These are phyloP conservation scores for Thelephora aurantiotincta DNA, from an alignment of 768 basidiomycete species.

Conservation along the genomic window DNA sequence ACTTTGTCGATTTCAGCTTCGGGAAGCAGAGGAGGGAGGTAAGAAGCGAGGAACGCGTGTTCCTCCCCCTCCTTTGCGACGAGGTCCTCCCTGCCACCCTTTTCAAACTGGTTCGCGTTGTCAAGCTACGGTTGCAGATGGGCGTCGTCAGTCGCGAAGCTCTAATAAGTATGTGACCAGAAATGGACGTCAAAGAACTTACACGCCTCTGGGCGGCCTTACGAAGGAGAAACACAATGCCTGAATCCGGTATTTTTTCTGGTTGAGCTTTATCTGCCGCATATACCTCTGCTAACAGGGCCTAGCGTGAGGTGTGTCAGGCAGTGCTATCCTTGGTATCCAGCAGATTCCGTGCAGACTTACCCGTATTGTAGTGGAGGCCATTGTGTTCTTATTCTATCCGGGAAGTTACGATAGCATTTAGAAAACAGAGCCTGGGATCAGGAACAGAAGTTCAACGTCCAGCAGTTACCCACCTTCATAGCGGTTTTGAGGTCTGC, in stretches of 20 bases:
- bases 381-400: slow-evolving; percentile 40
- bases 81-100: slow-evolving; percentile 49
- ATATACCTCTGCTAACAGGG: slow-evolving; percentile 56
- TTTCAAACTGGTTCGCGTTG: slow-evolving; percentile 37
- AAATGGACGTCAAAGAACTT: slow-evolving; percentile 14
- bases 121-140: slow-evolving; percentile 29
- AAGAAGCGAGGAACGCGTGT: slow-evolving; percentile 35
- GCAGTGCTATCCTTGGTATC: slow-evolving; percentile 1
- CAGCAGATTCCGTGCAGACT: not conserved
- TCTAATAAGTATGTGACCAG: no score
- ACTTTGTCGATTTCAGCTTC: slow-evolving; percentile 37
- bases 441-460: not conserved
- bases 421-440: not conserved
- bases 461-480: slow-evolving; percentile 34
- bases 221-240: slow-evolving; percentile 37
- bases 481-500: slow-evolving; percentile 48
- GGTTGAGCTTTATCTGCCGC: slow-evolving; percentile 44
- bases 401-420: not conserved
- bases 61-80: slow-evolving; percentile 48
- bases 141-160: not conserved
- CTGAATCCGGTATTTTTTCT: slow-evolving; percentile 29
- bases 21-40: slow-evolving; percentile 49
- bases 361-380: slow-evolving; percentile 42
- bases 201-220: slow-evolving; percentile 49
- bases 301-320: slow-evolving; percentile 22